Percentiles rank a stretch among this genome's conserved stretches.
Conservation (phyloP, 2,329 filamentous ascomycete genomes). For the Metarhizium brunneum region DNA sequence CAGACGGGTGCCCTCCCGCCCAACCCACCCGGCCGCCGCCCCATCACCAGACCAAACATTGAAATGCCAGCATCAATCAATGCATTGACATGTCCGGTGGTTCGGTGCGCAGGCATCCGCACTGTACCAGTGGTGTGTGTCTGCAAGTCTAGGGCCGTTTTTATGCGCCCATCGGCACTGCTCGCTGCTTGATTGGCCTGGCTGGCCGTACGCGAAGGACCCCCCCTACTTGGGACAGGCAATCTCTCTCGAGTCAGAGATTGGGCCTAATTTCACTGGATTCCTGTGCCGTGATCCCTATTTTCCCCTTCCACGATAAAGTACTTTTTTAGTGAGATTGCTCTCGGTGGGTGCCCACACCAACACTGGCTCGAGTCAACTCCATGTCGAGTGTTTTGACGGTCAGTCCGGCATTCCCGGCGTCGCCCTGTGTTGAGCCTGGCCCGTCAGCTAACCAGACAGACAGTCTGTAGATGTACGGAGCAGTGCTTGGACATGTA, state of each 20-base stretch:
- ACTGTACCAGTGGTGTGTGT: slow-evolving; percentile 17
- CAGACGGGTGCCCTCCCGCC: slow-evolving; percentile 3
- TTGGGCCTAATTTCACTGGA: slow-evolving; percentile 16
- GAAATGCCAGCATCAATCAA: neutral
- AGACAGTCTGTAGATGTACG: too few relatives aligned
- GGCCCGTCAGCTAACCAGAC: neutral
- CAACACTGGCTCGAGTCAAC: neutral
- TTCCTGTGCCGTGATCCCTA: slow-evolving; percentile 13
- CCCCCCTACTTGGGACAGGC: slow-evolving; percentile 12
- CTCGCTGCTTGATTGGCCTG: slow-evolving; percentile 8
- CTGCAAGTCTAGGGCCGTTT: slow-evolving; percentile 9
- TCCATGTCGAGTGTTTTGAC: neutral
- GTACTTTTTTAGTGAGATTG: too few relatives aligned
- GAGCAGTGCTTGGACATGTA: too few relatives aligned
- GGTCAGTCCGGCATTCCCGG: neutral
- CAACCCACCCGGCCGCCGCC: neutral
- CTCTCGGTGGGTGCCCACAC: too few relatives aligned
- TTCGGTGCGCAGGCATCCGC: slow-evolving; percentile 6
- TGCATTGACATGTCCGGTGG: neutral
- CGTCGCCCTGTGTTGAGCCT: neutral
- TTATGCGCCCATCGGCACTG: slow-evolving; percentile 13
- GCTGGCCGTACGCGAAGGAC: neutral
- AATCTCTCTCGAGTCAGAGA: slow-evolving; percentile 16
- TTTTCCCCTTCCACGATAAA: too few relatives aligned
- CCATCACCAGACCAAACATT: too few relatives aligned